A percentile compares a stretch with the other conserved stretches of the same genome.
Evolutionary conservation across 2,329 filamentous ascomycete genomes (phyloP).

Genomic region (Cercospora brassicicola): DNA sequence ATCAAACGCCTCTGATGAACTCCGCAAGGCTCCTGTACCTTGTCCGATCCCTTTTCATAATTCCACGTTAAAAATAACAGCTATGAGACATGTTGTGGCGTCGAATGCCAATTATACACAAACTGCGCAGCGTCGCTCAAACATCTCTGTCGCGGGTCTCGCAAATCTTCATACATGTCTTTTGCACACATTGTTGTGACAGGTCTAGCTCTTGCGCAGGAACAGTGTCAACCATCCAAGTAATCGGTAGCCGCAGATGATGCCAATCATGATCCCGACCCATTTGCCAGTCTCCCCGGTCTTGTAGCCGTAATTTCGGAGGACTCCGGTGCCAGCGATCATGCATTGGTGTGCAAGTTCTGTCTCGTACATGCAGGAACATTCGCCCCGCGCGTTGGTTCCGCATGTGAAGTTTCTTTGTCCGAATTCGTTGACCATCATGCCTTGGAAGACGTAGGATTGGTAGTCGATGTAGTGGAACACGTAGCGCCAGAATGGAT

Average conservation of each 20-base stretch:
- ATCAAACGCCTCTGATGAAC: background rate
- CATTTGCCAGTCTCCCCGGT: constrained; percentile 64
- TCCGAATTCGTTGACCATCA: constrained; percentile 85
- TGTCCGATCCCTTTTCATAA: background rate
- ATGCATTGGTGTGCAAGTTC: constrained; percentile 63
- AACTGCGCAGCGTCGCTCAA: background rate
- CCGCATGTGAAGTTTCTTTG: constrained; percentile 63
- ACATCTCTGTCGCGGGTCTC: background rate
- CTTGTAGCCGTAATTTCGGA: constrained; percentile 68
- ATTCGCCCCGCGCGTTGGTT: constrained; percentile 46
- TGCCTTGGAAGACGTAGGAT: constrained; percentile 78
- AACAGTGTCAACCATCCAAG: constrained; percentile 65
- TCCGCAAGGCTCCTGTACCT: background rate
- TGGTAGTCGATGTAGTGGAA: constrained; percentile 88
- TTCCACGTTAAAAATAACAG: background rate
- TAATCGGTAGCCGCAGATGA: constrained; percentile 71
- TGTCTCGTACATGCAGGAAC: constrained; percentile 70
- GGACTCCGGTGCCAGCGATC: constrained; percentile 69
- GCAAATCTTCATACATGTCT: background rate
- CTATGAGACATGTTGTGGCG: background rate
- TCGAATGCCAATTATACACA: background rate
- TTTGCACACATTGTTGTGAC: background rate
- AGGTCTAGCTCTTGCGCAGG: constrained; percentile 35
- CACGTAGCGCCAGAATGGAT: constrained; percentile 79
- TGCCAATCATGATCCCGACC: constrained; percentile 75